These are phyloP conservation scores for Neurospora sp. DNA, from an alignment of 495 filamentous ascomycete genomes.

Conservation along the genomic window DNA sequence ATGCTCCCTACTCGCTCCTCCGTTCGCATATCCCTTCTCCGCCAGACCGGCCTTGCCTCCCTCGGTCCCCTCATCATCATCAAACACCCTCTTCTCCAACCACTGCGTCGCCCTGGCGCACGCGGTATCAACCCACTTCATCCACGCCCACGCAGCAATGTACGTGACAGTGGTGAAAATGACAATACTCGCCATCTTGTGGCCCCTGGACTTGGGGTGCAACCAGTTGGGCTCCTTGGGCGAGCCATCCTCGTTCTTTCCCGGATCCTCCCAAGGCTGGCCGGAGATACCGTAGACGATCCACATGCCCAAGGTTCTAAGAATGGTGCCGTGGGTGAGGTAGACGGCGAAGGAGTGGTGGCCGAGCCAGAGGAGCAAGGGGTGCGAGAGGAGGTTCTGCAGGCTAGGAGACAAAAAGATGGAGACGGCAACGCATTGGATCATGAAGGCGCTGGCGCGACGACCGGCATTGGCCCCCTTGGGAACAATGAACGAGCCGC, in stretches of 20 bases:
- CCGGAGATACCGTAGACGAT: constrained; percentile 50
- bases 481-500: constrained; percentile 46
- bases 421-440: constrained; percentile 42
- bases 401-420: constrained; percentile 47
- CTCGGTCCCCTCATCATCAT: constrained; percentile 28
- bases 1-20: not conserved
- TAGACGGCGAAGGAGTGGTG: constrained; percentile 61
- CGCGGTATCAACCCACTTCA: constrained; percentile 51
- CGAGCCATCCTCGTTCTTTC: constrained; percentile 22
- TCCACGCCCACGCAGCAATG: constrained; percentile 49
- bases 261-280: constrained; percentile 33
- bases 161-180: constrained; percentile 43
- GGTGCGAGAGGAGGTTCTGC: constrained; percentile 45
- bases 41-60: constrained; percentile 10
- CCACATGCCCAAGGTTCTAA: constrained; percentile 52
- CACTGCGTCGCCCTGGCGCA: constrained; percentile 51
- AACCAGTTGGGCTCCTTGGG: constrained; percentile 16
- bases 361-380: constrained; percentile 52
- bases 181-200: constrained; percentile 18
- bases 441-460: constrained; percentile 39
- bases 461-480: constrained; percentile 42
- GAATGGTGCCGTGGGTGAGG: constrained; percentile 53
- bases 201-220: constrained; percentile 28
- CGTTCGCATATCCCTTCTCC: constrained; percentile 19
- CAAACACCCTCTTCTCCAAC: constrained; percentile 48